These are phyloP conservation scores for Aciculosporium take DNA, from an alignment of 2,329 filamentous ascomycete species.

Conservation along the genomic window DNA sequence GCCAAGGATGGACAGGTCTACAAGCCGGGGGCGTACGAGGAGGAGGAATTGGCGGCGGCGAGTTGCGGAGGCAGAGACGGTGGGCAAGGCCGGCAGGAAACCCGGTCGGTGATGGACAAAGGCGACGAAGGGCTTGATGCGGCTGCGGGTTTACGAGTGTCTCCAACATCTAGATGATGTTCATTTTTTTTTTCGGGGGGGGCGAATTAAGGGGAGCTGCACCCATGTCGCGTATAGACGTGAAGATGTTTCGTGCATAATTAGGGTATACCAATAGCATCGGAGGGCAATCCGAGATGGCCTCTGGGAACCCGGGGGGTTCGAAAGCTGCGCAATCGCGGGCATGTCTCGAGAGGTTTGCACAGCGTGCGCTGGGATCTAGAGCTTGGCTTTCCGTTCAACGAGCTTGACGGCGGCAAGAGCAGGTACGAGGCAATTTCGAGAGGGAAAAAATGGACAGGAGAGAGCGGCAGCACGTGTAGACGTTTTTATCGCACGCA, in stretches of 20 bases:
- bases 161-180: neutral
- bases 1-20: constrained; percentile 34
- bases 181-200: no score
- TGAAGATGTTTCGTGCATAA: constrained; percentile 2
- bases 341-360: no score
- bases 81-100: neutral
- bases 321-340: no score
- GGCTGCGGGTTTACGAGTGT: neutral
- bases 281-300: neutral
- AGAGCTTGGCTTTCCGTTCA: no score
- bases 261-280: constrained; percentile 1
- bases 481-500: no score
- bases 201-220: neutral
- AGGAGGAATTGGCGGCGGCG: constrained; percentile 15
- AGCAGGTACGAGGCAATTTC: no score
- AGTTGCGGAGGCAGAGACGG: constrained; percentile 9
- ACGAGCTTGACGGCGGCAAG: no score
- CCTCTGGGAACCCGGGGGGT: no score
- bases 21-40: constrained; percentile 27
- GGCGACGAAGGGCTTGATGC: neutral
- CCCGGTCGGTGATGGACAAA: neutral
- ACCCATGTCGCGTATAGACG: neutral
- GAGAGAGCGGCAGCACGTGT: no score
- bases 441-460: no score
- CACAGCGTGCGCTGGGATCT: no score